phyloP scores from a whole-genome alignment of 148 eudicot genomes.

The Heliosperma pusillum region DNA sequence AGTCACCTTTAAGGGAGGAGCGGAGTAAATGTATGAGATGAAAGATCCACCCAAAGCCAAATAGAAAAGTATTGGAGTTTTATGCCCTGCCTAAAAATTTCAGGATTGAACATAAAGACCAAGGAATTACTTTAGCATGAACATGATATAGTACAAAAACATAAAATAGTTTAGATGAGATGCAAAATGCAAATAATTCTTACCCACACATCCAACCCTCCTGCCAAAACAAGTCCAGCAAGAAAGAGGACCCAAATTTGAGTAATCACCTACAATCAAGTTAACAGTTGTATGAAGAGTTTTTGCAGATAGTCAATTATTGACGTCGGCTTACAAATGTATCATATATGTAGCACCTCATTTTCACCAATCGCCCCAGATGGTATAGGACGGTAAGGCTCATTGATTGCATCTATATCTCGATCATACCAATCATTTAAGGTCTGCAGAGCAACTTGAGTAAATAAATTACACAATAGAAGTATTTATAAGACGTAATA shows the following conservation, averaged over 20 bases:
- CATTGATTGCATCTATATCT: slow-evolving; percentile 95
- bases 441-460: slow-evolving; percentile 48
- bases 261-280: slow-evolving; percentile 66
- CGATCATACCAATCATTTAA: slow-evolving; percentile 98
- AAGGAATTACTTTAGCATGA: slow-evolving; percentile 4
- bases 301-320: background rate
- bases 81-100: slow-evolving; percentile 75
- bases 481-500: slow-evolving; percentile 20
- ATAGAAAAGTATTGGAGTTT: slow-evolving; percentile 68
- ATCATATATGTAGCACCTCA: slow-evolving; percentile 51
- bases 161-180: background rate
- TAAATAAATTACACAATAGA: slow-evolving; percentile 13
- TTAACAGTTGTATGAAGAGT: background rate
- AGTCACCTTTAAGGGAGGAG: slow-evolving; percentile 91
- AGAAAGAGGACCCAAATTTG: slow-evolving; percentile 91
- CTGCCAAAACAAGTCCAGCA: slow-evolving; percentile 84
- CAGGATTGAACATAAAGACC: slow-evolving; percentile 21
- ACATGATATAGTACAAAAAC: background rate
- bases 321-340: background rate
- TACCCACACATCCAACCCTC: slow-evolving; percentile 87
- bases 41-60: slow-evolving; percentile 90
- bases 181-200: slow-evolving; percentile 26
- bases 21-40: slow-evolving; percentile 89
- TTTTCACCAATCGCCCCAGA: slow-evolving; percentile 86
- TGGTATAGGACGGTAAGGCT: slow-evolving; percentile 98